Percentiles rank a stretch among this genome's conserved stretches.
Evolutionary conservation across 257 asterid species (phyloP).

Genomic region (Perilla frutescens): DNA sequence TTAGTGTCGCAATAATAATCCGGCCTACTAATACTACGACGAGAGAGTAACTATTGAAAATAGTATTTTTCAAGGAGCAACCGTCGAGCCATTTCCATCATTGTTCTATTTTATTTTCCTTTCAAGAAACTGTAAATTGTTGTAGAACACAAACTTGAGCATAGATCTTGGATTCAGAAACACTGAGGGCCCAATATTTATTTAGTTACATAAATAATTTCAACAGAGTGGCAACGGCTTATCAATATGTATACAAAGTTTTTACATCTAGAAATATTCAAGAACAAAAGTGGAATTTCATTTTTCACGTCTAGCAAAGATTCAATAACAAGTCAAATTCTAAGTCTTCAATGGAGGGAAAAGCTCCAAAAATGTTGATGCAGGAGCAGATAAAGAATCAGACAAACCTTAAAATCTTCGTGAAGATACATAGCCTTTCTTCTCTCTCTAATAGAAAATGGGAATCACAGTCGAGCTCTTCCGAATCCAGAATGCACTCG

Average conservation of each 20-base stretch:
- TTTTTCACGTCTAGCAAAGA: neutral
- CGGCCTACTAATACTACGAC: neutral
- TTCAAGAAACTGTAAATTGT: no score
- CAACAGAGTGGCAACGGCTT: neutral
- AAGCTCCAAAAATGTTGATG: neutral
- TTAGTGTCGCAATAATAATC: no score
- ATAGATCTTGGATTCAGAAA: no score
- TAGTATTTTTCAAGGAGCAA: no score
- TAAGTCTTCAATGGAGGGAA: neutral
- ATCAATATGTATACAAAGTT: neutral
- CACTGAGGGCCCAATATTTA: no score
- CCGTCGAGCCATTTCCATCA: no score
- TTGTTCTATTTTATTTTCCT: no score
- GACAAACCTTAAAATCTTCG: neutral
- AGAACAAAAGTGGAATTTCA: conserved; percentile 14
- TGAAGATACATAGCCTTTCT: no score
- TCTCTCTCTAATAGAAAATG: neutral
- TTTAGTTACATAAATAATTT: no score
- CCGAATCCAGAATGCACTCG: neutral
- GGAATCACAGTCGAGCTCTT: neutral
- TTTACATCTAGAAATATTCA: neutral
- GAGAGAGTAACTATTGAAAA: neutral
- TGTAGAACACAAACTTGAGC: no score
- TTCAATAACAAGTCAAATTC: conserved; percentile 21
- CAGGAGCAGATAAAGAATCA: neutral